Conservation (phyloP, 148 eudicot species). For the Chenopodium formosanum region DNA sequence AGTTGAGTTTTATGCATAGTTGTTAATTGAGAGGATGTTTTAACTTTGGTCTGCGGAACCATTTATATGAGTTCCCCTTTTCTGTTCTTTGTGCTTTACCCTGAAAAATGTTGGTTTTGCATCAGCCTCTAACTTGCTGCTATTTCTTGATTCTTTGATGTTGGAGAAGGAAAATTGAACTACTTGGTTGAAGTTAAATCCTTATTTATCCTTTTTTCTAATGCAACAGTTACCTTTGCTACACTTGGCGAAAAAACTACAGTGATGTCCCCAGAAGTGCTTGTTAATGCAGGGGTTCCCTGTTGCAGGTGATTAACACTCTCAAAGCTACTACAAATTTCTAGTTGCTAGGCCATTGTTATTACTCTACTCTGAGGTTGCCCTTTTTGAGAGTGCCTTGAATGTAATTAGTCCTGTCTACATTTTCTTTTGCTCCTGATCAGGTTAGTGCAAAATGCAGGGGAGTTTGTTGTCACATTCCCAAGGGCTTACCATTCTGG, state of each 20-base stretch:
- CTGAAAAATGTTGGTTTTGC: not conserved
- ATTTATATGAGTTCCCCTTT: not conserved
- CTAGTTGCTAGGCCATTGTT: not conserved
- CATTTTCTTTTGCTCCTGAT: slow-evolving; percentile 29
- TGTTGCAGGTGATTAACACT: slow-evolving; percentile 82
- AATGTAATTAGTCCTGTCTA: slow-evolving; percentile 12
- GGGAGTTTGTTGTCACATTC: slow-evolving; percentile 97
- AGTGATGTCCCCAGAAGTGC: slow-evolving; percentile 98
- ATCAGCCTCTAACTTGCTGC: not conserved
- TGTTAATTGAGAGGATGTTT: slow-evolving; percentile 3
- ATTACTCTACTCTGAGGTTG: not conserved
- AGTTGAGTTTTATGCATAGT: not conserved
- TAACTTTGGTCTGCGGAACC: not conserved
- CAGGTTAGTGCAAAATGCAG: slow-evolving; percentile 97
- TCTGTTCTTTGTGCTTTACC: not conserved
- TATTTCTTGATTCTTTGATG: not conserved
- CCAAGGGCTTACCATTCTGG: slow-evolving; percentile 99
- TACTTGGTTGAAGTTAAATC: not conserved
- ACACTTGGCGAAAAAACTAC: slow-evolving; percentile 94
- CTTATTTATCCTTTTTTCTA: slow-evolving; percentile 11
- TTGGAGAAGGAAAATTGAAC: not conserved
- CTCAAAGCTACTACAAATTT: not conserved
- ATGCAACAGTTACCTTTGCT: slow-evolving; percentile 75
- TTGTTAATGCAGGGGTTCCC: slow-evolving; percentile 80
- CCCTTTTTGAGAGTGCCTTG: not conserved